Evolutionary conservation across 2,329 filamentous ascomycete genomes (phyloP).

Genomic region (Hypoxylon sp.): DNA sequence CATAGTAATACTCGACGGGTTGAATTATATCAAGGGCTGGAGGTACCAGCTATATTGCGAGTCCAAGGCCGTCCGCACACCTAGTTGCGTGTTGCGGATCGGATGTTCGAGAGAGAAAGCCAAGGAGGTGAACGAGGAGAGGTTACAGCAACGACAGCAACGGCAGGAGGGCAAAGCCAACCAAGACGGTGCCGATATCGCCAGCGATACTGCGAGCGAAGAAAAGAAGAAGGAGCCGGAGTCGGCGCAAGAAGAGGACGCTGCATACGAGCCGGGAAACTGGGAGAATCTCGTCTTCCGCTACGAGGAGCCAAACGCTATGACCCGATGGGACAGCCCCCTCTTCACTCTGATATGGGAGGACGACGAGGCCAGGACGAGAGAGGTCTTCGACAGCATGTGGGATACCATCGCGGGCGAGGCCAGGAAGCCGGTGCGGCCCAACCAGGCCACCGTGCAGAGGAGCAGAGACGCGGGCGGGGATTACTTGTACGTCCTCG

Average conservation of each 20-base stretch:
- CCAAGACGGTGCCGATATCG: constrained; percentile 41
- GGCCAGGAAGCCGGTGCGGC: constrained; percentile 68
- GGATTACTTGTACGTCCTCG: constrained; percentile 82
- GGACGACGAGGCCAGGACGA: constrained; percentile 69
- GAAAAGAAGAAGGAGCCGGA: constrained; percentile 42
- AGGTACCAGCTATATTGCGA: constrained; percentile 87
- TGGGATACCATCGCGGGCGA: constrained; percentile 78
- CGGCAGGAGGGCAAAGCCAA: constrained; percentile 44
- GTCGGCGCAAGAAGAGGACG: constrained; percentile 49
- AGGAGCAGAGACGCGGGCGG: constrained; percentile 67
- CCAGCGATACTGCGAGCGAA: constrained; percentile 38
- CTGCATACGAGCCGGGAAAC: constrained; percentile 63
- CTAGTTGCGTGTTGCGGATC: constrained; percentile 76
- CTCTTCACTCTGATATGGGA: constrained; percentile 82
- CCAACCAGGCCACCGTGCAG: constrained; percentile 78
- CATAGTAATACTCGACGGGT: constrained; percentile 79
- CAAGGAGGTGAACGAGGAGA: constrained; percentile 65
- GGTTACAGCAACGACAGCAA: constrained; percentile 57
- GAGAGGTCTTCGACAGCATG: constrained; percentile 66
- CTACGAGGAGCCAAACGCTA: constrained; percentile 86
- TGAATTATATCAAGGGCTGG: constrained; percentile 92
- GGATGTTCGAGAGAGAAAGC: constrained; percentile 64
- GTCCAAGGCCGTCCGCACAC: constrained; percentile 79
- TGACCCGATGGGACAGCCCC: constrained; percentile 85
- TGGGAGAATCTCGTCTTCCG: constrained; percentile 83